Percentiles rank a stretch among this genome's conserved stretches.
Evolutionary conservation across 2,329 filamentous ascomycete genomes (phyloP).

Genomic region (Arthrocladium fulminans): DNA sequence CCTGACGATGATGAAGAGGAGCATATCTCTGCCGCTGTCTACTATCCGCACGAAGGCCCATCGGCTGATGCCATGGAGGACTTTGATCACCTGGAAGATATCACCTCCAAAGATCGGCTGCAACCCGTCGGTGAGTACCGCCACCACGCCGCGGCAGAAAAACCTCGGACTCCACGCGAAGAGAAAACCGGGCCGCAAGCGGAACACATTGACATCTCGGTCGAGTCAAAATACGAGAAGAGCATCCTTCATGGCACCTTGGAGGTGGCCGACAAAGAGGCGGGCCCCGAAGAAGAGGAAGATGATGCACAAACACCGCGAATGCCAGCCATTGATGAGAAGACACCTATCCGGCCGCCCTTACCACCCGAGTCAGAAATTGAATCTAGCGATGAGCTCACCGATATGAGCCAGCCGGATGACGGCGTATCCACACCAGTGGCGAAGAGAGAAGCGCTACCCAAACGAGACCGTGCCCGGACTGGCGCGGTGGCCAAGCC

Average conservation of each 20-base stretch:
- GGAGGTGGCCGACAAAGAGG: conserved; percentile 13
- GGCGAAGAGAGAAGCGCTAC: conserved; percentile 33
- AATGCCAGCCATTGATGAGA: conserved; percentile 16
- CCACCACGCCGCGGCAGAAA: conserved; percentile 8
- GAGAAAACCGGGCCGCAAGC: conserved; percentile 6
- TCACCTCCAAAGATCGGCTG: conserved; percentile 10
- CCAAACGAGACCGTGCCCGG: conserved; percentile 23
- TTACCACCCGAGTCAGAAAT: conserved; percentile 39
- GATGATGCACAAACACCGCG: conserved; percentile 11
- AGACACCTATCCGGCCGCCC: conserved; percentile 5
- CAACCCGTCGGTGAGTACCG: conserved; percentile 5
- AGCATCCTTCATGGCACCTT: conserved; percentile 48
- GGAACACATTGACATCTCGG: conserved; percentile 53
- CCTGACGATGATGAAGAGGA: conserved; percentile 54
- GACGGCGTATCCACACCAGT: conserved; percentile 44
- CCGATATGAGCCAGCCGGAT: conserved; percentile 45
- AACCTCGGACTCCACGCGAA: conserved; percentile 2
- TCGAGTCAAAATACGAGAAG: conserved; percentile 52
- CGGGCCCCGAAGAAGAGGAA: conserved; percentile 14
- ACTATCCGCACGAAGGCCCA: conserved; percentile 53
- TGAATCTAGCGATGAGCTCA: conserved; percentile 35
- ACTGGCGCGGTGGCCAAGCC: conserved; percentile 37
- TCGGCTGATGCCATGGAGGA: conserved; percentile 32
- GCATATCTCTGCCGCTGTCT: conserved; percentile 56
- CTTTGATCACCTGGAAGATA: conserved; percentile 17